Evolutionary conservation across 2,329 filamentous ascomycete species (phyloP), one percentile per base, ranked within the genome.

Genomic region (Penicillium sp.): DNA sequence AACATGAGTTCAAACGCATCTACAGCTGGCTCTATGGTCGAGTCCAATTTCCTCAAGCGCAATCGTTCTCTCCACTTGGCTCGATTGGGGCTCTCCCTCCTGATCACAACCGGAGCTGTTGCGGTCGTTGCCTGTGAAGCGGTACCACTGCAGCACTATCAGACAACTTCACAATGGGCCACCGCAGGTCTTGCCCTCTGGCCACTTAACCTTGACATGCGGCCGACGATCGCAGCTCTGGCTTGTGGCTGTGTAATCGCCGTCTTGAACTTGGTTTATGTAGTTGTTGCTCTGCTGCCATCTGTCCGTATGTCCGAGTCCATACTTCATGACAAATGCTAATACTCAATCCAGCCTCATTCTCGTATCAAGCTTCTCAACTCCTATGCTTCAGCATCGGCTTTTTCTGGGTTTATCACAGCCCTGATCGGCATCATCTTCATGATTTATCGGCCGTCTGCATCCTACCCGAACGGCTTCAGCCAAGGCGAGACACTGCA

Each of bases 121-220:
- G 69, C 74, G 2, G 62, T 72, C 11, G 66, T 78, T 35, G 74
- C 66, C 16, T 76, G 74, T 56, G 75, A 78, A 59, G 73, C 69
- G 6, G 70, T 75, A n/a, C 71, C 77, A 22, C 65, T 77, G n/a
- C 70, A 68, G 4, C 72, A 75, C 50, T 79, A 79, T 60, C 71
- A 72, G 14, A 55, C 60, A 14, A 79, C 78, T 4, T 67, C 68
- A n/a, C 62, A 70, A 19, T 77, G 72, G 59, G 67, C 69, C 9
- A 60, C 66, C 22, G 66, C 69, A 16, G 70, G 73, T 43, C 65
- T 80, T 6, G 67, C 71, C 22, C 68, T 80, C 1, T 80, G 78
- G 78, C 78, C 78, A 3, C 55, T 73, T 56, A 75, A 79, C 56
- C 62, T 79, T 49, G 77, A 80, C 58, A 35, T 77, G 11, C 73